These are phyloP conservation scores for Gamarada debralockiae DNA, from an alignment of 495 filamentous ascomycete species.

Conservation along the genomic window DNA sequence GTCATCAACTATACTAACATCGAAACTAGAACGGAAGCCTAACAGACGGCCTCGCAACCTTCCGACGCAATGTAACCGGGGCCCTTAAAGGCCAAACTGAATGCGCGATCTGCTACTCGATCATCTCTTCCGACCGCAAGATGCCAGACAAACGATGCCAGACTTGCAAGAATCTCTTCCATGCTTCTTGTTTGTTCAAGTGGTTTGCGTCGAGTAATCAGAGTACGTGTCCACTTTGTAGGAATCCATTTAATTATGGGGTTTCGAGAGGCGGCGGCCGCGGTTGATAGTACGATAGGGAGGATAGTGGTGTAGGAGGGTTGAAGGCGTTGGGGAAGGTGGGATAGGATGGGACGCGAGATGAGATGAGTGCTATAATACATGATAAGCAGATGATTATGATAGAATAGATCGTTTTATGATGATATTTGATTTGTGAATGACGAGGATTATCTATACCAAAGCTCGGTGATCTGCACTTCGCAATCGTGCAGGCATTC, in stretches of 20 bases:
- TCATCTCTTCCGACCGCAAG: constrained; percentile 81
- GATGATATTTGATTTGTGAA: too few relatives aligned
- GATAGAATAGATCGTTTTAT: too few relatives aligned
- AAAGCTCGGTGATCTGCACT: too few relatives aligned
- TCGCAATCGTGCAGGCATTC: too few relatives aligned
- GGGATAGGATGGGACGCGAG: too few relatives aligned
- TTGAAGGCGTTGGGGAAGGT: too few relatives aligned
- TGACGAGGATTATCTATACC: too few relatives aligned
- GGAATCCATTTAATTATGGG: constrained; percentile 54
- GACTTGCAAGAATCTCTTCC: constrained; percentile 94
- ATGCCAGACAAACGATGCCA: constrained; percentile 86
- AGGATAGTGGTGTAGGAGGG: too few relatives aligned
- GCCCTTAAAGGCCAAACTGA: constrained; percentile 90
- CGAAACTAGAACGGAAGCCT: constrained; percentile 68
- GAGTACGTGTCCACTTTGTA: constrained; percentile 84
- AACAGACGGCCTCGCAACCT: constrained; percentile 78
- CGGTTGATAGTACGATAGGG: too few relatives aligned
- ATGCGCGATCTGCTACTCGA: constrained; percentile 95
- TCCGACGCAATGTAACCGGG: constrained; percentile 77
- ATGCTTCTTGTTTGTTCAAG: constrained; percentile 82
- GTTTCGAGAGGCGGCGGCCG: too few relatives aligned
- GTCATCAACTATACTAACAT: neutral
- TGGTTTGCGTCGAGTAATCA: constrained; percentile 95
- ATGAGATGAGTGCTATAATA: too few relatives aligned
- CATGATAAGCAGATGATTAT: too few relatives aligned